A percentile compares a stretch with the other conserved stretches of the same genome.
These are phyloP conservation scores for Leccinum disarticulatum DNA, from an alignment of 768 basidiomycete genomes.

Conservation along the genomic window DNA sequence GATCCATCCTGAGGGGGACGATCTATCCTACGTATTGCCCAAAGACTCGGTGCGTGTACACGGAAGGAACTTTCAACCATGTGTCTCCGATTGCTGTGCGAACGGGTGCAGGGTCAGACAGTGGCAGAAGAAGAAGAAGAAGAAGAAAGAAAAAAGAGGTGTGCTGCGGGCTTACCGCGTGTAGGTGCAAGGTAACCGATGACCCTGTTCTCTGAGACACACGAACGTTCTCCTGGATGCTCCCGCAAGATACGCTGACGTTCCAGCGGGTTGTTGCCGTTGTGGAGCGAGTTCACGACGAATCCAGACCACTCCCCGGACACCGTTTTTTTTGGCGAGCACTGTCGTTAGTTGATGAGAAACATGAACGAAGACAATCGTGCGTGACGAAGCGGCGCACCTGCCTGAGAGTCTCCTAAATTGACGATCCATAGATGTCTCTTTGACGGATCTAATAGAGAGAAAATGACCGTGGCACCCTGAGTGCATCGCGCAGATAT, in stretches of 20 bases:
- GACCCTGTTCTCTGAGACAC: conserved; percentile 34
- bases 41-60: conserved; percentile 35
- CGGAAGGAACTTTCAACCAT: conserved; percentile 35
- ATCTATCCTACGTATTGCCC: conserved; percentile 7
- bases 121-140: neutral
- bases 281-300: conserved; percentile 31
- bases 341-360: conserved; percentile 15
- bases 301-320: conserved; percentile 22
- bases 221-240: conserved; percentile 32
- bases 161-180: conserved; percentile 29
- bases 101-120: conserved; percentile 17
- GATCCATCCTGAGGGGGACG: no score
- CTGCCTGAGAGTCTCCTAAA: conserved; percentile 37
- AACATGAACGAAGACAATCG: neutral
- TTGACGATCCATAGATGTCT: conserved; percentile 35
- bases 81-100: conserved; percentile 36
- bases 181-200: conserved; percentile 41
- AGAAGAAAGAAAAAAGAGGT: neutral
- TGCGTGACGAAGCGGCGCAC: conserved; percentile 12
- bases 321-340: conserved; percentile 20
- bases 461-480: conserved; percentile 34
- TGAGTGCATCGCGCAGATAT: conserved; percentile 35
- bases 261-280: conserved; percentile 31
- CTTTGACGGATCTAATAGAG: conserved; percentile 29
- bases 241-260: conserved; percentile 29